Conservation (phyloP, 495 filamentous ascomycete genomes). For the Friedmanniomyces endolithicus region DNA sequence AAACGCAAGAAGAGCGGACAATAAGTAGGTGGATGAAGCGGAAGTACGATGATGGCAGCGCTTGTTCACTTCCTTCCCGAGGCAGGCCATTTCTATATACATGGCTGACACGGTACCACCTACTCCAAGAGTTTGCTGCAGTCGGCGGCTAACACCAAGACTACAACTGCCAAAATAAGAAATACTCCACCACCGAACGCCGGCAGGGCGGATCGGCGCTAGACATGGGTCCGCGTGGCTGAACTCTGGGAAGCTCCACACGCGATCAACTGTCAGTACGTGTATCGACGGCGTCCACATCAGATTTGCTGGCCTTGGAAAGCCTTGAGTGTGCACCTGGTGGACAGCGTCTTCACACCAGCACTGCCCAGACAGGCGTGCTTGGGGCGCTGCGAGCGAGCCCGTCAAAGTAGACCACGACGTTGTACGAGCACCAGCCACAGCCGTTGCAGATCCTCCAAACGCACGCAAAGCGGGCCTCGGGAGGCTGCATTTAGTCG, state of each 20-base stretch:
- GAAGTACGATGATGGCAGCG: not conserved
- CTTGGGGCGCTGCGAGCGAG: not conserved
- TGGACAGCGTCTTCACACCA: no score
- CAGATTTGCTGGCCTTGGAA: not conserved
- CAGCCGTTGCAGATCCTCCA: not conserved
- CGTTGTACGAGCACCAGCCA: no score
- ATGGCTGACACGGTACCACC: conserved; percentile 13
- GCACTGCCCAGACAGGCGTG: not conserved
- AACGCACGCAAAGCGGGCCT: not conserved
- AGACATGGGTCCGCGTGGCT: conserved; percentile 5
- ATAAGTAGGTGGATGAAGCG: not conserved
- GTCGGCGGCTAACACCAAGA: conserved; percentile 8
- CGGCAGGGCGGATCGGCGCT: not conserved
- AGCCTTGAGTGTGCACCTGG: no score
- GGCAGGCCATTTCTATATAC: conserved; percentile 17
- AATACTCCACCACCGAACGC: not conserved
- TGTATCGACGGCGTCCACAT: no score
- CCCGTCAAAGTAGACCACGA: no score
- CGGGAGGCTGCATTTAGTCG: not conserved
- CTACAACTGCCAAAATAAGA: not conserved
- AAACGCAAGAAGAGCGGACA: not conserved
- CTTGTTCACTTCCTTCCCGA: not conserved
- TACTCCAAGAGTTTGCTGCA: not conserved
- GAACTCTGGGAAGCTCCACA: not conserved
- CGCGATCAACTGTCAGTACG: no score